These are phyloP conservation scores for Rhodotorula sp. DNA, from an alignment of 1,284 basidiomycete species.

Conservation along the genomic window DNA sequence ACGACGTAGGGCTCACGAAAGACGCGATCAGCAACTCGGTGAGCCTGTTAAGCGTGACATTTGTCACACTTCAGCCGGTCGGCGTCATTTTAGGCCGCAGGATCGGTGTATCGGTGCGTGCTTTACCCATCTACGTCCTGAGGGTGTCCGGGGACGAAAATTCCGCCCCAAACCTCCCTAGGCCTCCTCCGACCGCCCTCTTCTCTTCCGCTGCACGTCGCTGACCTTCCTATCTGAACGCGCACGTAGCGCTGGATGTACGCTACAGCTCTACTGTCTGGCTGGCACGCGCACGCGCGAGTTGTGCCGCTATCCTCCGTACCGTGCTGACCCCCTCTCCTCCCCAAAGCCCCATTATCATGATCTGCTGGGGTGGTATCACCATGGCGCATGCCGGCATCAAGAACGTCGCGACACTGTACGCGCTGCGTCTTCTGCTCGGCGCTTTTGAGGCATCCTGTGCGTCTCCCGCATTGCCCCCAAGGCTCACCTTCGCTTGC, in stretches of 20 bases:
- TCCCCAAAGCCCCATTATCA: slow-evolving; percentile 10
- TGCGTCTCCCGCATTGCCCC: background rate
- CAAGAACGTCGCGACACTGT: slow-evolving; percentile 10
- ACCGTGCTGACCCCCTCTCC: no score
- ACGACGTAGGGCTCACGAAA: slow-evolving; percentile 22
- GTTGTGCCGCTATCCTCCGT: no score
- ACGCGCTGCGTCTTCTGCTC: slow-evolving; percentile 28
- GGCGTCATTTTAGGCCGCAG: slow-evolving; percentile 19
- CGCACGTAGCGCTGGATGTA: slow-evolving; percentile 16
- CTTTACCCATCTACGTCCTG: background rate
- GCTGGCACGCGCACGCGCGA: no score
- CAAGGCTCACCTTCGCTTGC: no score
- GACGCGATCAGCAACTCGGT: slow-evolving; percentile 31
- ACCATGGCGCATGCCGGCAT: slow-evolving; percentile 31
- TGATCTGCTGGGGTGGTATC: slow-evolving; percentile 17
- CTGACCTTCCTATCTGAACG: background rate
- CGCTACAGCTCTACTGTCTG: no score
- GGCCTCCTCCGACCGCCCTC: no score
- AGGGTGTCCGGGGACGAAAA: no score
- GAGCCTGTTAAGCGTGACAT: slow-evolving; percentile 30
- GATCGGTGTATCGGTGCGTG: background rate
- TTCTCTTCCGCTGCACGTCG: no score
- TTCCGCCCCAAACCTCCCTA: no score
- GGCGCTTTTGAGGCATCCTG: background rate
- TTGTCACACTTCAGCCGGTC: slow-evolving; percentile 34